Evolutionary conservation across 345 rosid genomes (phyloP).

Genomic region (Hevea brasiliensis): DNA sequence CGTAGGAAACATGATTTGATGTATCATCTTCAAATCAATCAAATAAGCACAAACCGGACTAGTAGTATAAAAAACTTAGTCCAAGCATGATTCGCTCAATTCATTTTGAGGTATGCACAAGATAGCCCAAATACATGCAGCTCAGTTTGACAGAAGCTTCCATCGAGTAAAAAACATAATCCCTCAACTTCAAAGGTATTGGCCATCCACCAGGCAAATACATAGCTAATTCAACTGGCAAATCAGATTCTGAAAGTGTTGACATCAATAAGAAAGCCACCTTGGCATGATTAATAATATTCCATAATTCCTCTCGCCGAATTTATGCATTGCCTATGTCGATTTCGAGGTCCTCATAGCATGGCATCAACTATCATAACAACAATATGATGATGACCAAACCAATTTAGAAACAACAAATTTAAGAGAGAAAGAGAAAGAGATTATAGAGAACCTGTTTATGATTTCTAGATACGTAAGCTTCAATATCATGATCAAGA

Average conservation of each 20-base stretch:
- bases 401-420: no score
- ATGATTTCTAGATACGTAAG: no score
- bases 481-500: no score
- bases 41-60: slow-evolving; percentile 25
- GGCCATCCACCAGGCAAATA: slow-evolving; percentile 91
- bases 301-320: no score
- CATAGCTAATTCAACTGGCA: slow-evolving; percentile 35
- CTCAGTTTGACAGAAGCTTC: slow-evolving; percentile 71
- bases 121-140: slow-evolving; percentile 73
- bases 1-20: slow-evolving; percentile 43
- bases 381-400: no score
- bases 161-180: slow-evolving; percentile 59
- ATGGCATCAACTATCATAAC: no score
- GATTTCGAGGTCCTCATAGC: no score
- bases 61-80: slow-evolving; percentile 28
- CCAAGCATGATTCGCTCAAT: slow-evolving; percentile 25
- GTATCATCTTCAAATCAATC: slow-evolving; percentile 39
- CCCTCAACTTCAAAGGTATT: slow-evolving; percentile 57
- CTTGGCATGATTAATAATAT: slow-evolving; percentile 56
- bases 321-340: no score
- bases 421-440: no score
- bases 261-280: slow-evolving; percentile 44
- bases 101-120: slow-evolving; percentile 64
- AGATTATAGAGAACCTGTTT: no score
- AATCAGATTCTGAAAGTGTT: slow-evolving; percentile 31